A percentile compares a stretch with the other conserved stretches of the same genome.
Evolutionary conservation across 129 eudicot genomes (phyloP).

Genomic region (Lactuca sativa): DNA sequence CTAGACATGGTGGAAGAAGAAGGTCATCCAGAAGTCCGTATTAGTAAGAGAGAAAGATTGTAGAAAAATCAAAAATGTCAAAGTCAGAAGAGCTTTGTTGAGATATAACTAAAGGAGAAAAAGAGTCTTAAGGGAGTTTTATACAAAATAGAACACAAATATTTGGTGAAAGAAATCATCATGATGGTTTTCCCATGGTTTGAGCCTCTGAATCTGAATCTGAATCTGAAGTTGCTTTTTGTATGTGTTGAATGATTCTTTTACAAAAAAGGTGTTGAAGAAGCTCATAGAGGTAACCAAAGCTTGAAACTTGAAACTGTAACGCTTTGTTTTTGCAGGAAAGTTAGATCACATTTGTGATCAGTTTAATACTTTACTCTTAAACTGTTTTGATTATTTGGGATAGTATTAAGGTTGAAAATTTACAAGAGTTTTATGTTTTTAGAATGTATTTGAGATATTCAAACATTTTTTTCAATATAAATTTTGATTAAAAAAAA

Average conservation of each 20-base stretch:
- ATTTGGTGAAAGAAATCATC: constrained; percentile 40
- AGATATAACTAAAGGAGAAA: constrained; percentile 70
- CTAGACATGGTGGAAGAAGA: constrained; percentile 60
- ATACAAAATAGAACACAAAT: constrained; percentile 33
- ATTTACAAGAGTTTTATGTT: background rate
- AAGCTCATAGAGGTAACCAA: constrained; percentile 23
- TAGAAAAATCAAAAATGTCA: constrained; percentile 30
- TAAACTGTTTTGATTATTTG: background rate
- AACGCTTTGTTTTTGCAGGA: constrained; percentile 30
- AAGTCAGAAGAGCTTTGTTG: constrained; percentile 74
- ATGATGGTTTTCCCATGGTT: constrained; percentile 37
- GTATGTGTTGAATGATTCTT: constrained; percentile 21
- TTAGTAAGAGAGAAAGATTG: constrained; percentile 34
- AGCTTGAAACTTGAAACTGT: background rate
- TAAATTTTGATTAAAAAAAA: too few species aligned
- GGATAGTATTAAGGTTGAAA: background rate
- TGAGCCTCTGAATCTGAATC: constrained; percentile 25
- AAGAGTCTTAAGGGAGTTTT: constrained; percentile 77
- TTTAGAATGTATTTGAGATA: background rate
- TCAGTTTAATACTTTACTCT: constrained; percentile 1
- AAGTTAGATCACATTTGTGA: constrained; percentile 14
- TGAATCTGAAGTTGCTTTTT: constrained; percentile 6
- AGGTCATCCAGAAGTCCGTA: constrained; percentile 67
- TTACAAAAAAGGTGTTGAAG: background rate
- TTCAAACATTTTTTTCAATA: background rate